Evolutionary conservation across 345 rosid species (phyloP).

Genomic region (Raphanus raphanistrum): DNA sequence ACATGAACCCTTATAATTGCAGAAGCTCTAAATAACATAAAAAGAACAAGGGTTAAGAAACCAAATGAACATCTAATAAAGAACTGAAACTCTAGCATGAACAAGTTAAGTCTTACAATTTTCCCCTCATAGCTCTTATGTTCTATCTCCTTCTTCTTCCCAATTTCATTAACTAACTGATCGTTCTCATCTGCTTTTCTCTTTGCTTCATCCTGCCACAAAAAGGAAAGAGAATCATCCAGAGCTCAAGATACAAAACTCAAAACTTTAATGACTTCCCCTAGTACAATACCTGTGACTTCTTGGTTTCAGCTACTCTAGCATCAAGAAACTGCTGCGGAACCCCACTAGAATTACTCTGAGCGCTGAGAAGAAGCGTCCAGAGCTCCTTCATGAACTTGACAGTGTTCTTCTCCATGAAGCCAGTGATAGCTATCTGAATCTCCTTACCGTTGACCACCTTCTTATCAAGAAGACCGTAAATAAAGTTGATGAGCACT

Average conservation of each 20-base stretch:
- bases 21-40: slow-evolving; percentile 95
- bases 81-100: slow-evolving; percentile 65
- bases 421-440: slow-evolving; percentile 86
- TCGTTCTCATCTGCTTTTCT: slow-evolving; percentile 37
- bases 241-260: not conserved
- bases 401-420: slow-evolving; percentile 96
- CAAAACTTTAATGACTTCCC: not conserved
- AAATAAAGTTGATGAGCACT: slow-evolving; percentile 94
- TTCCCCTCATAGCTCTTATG: slow-evolving; percentile 56
- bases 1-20: slow-evolving; percentile 99
- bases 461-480: slow-evolving; percentile 91
- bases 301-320: slow-evolving; percentile 73
- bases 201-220: slow-evolving; percentile 58
- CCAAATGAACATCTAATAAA: slow-evolving; percentile 44
- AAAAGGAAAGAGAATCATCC: not conserved
- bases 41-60: slow-evolving; percentile 74
- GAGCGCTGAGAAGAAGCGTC: slow-evolving; percentile 90
- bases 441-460: slow-evolving; percentile 91
- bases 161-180: slow-evolving; percentile 55
- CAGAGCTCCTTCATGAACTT: slow-evolving; percentile 99
- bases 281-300: slow-evolving; percentile 56
- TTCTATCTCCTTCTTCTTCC: slow-evolving; percentile 69
- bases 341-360: slow-evolving; percentile 81
- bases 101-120: slow-evolving; percentile 70
- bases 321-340: slow-evolving; percentile 93